Percentiles rank a stretch among this genome's conserved stretches.
Conservation (phyloP, 169 alveolate species). For the Plasmodium chabaudi region DNA sequence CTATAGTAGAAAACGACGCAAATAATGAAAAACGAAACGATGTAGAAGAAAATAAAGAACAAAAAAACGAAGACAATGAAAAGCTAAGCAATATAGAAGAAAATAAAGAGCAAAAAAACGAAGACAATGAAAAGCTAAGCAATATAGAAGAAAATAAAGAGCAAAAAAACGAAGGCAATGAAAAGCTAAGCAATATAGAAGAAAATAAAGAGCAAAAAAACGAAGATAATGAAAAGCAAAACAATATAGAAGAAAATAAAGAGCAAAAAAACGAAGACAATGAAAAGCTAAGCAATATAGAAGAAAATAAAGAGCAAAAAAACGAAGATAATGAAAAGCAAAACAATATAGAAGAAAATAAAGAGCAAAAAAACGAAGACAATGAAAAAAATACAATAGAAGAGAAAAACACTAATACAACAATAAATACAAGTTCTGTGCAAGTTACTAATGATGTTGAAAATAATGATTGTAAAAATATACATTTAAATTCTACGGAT, state of each 20-base stretch:
- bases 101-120: slow-evolving; percentile 15
- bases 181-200: slow-evolving; percentile 17
- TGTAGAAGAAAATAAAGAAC: slow-evolving; percentile 30
- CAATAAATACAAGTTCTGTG: slow-evolving; percentile 1
- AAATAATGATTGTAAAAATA: neutral
- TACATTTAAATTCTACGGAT: slow-evolving; percentile 14
- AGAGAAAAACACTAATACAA: no score
- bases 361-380: slow-evolving; percentile 10
- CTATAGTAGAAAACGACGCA: slow-evolving; percentile 3
- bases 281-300: slow-evolving; percentile 23
- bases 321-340: neutral
- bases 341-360: slow-evolving; percentile 5
- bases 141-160: slow-evolving; percentile 30
- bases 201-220: slow-evolving; percentile 22
- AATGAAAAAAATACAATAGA: slow-evolving; percentile 6
- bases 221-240: no score
- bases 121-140: slow-evolving; percentile 15
- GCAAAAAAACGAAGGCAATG: slow-evolving; percentile 9
- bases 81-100: slow-evolving; percentile 16
- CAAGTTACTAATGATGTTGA: slow-evolving; percentile 38
- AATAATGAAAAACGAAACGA: slow-evolving; percentile 22
- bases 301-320: slow-evolving; percentile 25
- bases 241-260: slow-evolving; percentile 15
- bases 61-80: slow-evolving; percentile 15
- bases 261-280: slow-evolving; percentile 4